Base-by-base conservation (phyloP, 352 stramenopile species). In the Globisporangium ultimum region DNA sequence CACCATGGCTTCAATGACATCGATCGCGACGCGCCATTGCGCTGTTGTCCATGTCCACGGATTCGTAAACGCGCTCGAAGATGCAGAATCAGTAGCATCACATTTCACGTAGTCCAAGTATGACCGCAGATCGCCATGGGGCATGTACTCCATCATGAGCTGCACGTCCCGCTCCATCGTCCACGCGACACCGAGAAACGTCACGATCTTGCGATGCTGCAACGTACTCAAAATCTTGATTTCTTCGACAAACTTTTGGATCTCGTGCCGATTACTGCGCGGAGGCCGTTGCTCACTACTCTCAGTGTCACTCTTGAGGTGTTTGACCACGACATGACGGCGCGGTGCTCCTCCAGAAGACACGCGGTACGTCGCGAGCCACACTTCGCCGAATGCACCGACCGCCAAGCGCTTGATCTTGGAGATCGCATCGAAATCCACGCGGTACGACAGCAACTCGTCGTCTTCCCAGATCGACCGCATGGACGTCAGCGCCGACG, bases 1-100 rank as follows among this genome's bases (percentile, higher is more conserved):
- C 59, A 80, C 74, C 10, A 80, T 63, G 0, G 67, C 73, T 46
- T 82, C 73, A 34, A 77, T 75, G 13, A 82, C 66, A 38, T 82
- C 70, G 48, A 82, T 74, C 5, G 70, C 63, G 34, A 82, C 54
- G 14, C 71, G 70, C 51, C 59, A 82, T 48, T 82, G 70, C 22
- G 56, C 18, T 46, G 70, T 70, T 10, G 67, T 79, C 73, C 73
- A 81, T 9, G 69, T 76, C 72, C 75, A 76, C 13, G 68, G 65
- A 40, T 63, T 73, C 38, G 60, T 59, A 42, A 74, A 76, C 24
- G 59, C 61, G 28, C 72, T 40, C 24, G 24, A 2, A 2, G 24
- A 28, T 28, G 24, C 24, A 2, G 24, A 2, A 20, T 24, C 43
- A 11, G 22, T 34, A 11, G 28, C 48, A 11, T 10, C 34, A n/a